Evolutionary conservation across 2,329 filamentous ascomycete species (phyloP).

Genomic region (Colletotrichum sp.): DNA sequence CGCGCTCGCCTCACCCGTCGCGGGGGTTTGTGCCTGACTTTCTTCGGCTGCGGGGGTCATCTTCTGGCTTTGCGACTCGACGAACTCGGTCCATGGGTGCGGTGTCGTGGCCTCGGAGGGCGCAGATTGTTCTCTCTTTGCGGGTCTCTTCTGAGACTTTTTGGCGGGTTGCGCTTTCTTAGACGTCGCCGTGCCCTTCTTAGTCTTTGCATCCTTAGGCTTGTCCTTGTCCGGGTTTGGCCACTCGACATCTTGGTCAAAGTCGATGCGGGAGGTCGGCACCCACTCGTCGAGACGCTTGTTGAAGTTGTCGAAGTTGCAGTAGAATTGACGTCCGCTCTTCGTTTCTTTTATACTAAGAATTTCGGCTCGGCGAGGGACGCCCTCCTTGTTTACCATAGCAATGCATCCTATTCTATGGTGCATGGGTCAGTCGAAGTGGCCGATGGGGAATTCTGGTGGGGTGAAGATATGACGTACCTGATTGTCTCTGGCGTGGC

Average conservation of each 20-base stretch:
- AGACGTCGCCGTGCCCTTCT: conserved; percentile 65
- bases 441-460: background rate
- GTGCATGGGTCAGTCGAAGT: background rate
- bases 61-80: conserved; percentile 53
- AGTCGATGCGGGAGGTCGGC: conserved; percentile 79
- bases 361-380: conserved; percentile 91
- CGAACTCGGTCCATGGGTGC: conserved; percentile 58
- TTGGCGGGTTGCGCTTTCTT: conserved; percentile 62
- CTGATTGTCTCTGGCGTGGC: conserved; percentile 85
- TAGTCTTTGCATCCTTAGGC: conserved; percentile 77
- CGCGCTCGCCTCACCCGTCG: conserved; percentile 46
- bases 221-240: conserved; percentile 87
- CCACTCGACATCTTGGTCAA: conserved; percentile 94
- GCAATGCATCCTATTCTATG: conserved; percentile 62
- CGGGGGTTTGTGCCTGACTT: conserved; percentile 48
- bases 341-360: conserved; percentile 92
- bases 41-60: conserved; percentile 47
- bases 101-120: conserved; percentile 59
- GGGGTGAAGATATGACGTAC: conserved; percentile 50
- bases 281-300: conserved; percentile 90
- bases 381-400: conserved; percentile 74
- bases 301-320: conserved; percentile 98
- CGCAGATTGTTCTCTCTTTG: conserved; percentile 61
- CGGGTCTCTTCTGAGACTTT: conserved; percentile 60
- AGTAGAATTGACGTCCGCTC: conserved; percentile 88